Evolutionary conservation across 2,329 filamentous ascomycete species (phyloP).

Genomic region (Fusarium drepaniforme): DNA sequence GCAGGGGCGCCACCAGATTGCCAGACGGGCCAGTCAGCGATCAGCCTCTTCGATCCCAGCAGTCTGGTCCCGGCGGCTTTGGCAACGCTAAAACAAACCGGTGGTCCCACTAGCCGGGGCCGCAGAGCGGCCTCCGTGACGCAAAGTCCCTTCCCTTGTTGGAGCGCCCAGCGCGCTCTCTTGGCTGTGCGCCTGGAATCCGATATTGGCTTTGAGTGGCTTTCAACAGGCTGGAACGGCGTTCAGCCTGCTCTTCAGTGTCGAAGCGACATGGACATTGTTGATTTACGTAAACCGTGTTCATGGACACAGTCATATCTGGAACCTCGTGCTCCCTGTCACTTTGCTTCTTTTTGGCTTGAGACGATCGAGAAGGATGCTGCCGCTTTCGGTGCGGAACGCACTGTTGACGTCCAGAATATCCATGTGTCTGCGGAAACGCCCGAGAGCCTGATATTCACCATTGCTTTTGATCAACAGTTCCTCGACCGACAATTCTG

Average conservation of each 20-base stretch:
- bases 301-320: not conserved
- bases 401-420: not conserved
- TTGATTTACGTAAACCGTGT: slow-evolving; percentile 1
- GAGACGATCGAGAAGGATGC: slow-evolving; percentile 14
- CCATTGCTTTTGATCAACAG: not conserved
- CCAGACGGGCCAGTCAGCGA: slow-evolving; percentile 39
- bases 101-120: slow-evolving; percentile 41
- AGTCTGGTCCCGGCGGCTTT: slow-evolving; percentile 52
- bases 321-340: not conserved
- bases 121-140: slow-evolving; percentile 30
- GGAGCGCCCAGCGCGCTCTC: slow-evolving; percentile 3
- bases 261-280: not conserved
- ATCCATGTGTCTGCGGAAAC: not conserved
- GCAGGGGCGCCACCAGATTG: slow-evolving; percentile 24
- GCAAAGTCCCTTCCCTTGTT: slow-evolving; percentile 18
- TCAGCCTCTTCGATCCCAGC: slow-evolving; percentile 40
- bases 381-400: not conserved
- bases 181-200: slow-evolving; percentile 2
- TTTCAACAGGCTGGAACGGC: slow-evolving; percentile 2
- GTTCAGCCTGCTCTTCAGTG: slow-evolving; percentile 4
- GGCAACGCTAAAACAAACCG: slow-evolving; percentile 44
- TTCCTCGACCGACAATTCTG: not conserved
- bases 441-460: not conserved
- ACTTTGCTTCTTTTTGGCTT: slow-evolving; percentile 9
- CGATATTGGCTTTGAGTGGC: not conserved